These are phyloP conservation scores for Mycena albidolilacea DNA, from an alignment of 768 basidiomycete species.

Conservation along the genomic window DNA sequence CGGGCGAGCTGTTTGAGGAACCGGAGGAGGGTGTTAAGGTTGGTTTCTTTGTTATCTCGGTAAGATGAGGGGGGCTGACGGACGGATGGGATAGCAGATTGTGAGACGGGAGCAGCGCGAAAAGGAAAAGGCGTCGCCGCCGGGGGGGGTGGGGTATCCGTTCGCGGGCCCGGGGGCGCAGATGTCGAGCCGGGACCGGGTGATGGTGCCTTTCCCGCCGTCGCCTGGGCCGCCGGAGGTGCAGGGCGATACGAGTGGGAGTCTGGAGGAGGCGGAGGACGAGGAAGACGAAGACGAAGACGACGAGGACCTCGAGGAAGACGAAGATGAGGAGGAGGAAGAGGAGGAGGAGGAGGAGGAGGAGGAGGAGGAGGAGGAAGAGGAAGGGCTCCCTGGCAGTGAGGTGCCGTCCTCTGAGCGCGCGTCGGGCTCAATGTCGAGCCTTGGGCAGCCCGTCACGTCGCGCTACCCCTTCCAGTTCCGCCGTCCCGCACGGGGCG, in stretches of 20 bases:
- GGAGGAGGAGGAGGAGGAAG: slow-evolving; percentile 62
- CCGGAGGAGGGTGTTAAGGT: slow-evolving; percentile 58
- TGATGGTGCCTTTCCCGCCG: slow-evolving; percentile 78
- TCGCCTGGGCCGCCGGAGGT: slow-evolving; percentile 63
- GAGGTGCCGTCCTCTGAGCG: slow-evolving; percentile 71
- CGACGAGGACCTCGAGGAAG: slow-evolving; percentile 37
- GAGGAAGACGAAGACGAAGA: slow-evolving; percentile 44
- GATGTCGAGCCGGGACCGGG: slow-evolving; percentile 70
- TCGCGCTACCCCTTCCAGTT: slow-evolving; percentile 82
- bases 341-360: slow-evolving; percentile 56
- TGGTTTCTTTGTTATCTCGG: not conserved
- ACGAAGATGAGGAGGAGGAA: slow-evolving; percentile 44
- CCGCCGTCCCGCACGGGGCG: slow-evolving; percentile 66
- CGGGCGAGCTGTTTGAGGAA: slow-evolving; percentile 73
- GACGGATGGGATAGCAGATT: not conserved
- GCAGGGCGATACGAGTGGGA: slow-evolving; percentile 43
- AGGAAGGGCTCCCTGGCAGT: slow-evolving; percentile 51
- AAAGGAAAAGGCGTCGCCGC: slow-evolving; percentile 21
- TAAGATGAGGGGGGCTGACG: not conserved
- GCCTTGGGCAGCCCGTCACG: slow-evolving; percentile 81
- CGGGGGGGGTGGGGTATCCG: slow-evolving; percentile 64
- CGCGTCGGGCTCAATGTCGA: slow-evolving; percentile 88
- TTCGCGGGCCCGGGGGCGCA: slow-evolving; percentile 76
- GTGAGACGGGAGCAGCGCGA: slow-evolving; percentile 62
- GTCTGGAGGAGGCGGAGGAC: slow-evolving; percentile 42